These are phyloP conservation scores for Cladophialophora chaetospira DNA, from an alignment of 2,329 filamentous ascomycete genomes.

Conservation along the genomic window DNA sequence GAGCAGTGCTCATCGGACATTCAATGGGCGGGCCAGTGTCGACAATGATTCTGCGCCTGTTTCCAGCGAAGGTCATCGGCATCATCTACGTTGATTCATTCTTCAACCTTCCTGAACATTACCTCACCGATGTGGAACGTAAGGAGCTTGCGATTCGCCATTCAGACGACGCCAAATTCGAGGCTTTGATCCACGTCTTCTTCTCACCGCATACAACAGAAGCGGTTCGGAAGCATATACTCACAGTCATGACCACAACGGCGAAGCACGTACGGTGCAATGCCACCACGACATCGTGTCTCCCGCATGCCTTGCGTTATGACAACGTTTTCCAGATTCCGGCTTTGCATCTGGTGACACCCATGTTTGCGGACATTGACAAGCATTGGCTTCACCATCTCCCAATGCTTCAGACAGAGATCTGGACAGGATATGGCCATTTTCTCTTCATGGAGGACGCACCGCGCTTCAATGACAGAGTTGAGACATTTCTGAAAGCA, in stretches of 20 bases:
- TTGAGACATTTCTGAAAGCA: not conserved
- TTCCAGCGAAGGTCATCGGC: not conserved
- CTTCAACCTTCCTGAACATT: slow-evolving; percentile 17
- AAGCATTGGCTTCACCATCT: slow-evolving; percentile 6
- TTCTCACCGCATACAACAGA: not conserved
- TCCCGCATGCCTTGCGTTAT: not conserved
- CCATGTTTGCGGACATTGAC: slow-evolving; percentile 4
- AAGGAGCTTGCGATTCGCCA: not conserved
- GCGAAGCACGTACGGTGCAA: slow-evolving; percentile 12
- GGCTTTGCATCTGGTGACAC: slow-evolving; percentile 3
- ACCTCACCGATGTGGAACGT: not conserved
- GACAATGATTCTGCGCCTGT: slow-evolving; percentile 15
- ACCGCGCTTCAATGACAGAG: slow-evolving; percentile 5
- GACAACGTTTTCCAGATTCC: slow-evolving; percentile 11
- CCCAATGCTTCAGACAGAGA: not conserved
- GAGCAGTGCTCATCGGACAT: slow-evolving; percentile 11
- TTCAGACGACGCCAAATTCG: not conserved
- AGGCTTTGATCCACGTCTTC: not conserved
- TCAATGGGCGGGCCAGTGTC: slow-evolving; percentile 19
- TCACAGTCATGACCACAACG: slow-evolving; percentile 6
- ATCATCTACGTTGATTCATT: slow-evolving; percentile 22
- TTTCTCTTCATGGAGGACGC: slow-evolving; percentile 19
- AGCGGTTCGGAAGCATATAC: not conserved
- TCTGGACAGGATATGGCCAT: slow-evolving; percentile 15
- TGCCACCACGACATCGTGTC: slow-evolving; percentile 3